Base-by-base conservation (phyloP, 2,329 filamentous ascomycete species). In the Teratosphaeria gauchensis region DNA sequence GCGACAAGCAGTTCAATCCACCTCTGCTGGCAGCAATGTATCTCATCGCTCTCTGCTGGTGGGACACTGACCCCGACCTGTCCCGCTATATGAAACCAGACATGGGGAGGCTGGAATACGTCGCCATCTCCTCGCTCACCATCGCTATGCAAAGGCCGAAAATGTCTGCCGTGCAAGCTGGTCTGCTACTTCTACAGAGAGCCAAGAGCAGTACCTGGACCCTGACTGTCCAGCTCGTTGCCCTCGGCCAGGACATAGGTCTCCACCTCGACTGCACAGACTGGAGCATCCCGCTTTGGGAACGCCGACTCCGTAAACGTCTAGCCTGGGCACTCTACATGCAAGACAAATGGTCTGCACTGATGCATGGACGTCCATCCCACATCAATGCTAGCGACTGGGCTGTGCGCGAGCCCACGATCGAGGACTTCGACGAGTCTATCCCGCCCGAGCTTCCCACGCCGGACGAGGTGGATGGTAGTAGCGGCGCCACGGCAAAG, bases 241-340 rank as follows among this genome's bases (percentile, higher is more conserved):
- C 91, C 24, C 85, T 94, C 51, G 87, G 84, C 0, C 91, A 96
- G 72, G 90, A 96, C 72, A 80, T 96, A 2, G 92, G 92, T 53
- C 77, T 96, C 46, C 91, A 96, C 71, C 84, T 95, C 48, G 90
- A 96, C 73, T 95, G 90, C 75, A 84, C 87, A 4, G 79, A 80
- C 56, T 96, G 92, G 92, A 89, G 89, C 62, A 92, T 96, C 57
- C 89, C 91, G 31, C 80, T 81, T 0, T 96, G 91, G 90, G 91
- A 96, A 72, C 87, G 88, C 65, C 88, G 90, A 0, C 73, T 96
- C 59, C 82, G 92, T 61, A 94, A 92, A 71, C 84, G 92, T 54
- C 82, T 96, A 51, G 90, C 90, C 0, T 96, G 92, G 91, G 91
- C 89, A 1, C 74, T 95, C 55, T 95, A 94, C 71, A 92, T 95